Base-by-base conservation (phyloP, 2,329 filamentous ascomycete species). In the Davidsoniella virescens region DNA sequence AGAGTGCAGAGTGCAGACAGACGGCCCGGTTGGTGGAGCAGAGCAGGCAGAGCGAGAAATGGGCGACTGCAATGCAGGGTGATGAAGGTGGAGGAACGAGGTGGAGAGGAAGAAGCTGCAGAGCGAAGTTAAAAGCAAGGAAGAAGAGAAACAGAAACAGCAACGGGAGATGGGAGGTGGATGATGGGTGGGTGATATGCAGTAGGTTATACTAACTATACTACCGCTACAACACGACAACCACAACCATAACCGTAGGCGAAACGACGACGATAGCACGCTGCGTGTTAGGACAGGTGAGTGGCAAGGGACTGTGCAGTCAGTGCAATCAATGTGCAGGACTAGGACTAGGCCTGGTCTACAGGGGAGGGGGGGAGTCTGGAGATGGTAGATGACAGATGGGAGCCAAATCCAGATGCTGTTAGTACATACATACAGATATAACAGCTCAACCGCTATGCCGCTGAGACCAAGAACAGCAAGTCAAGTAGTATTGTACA, bases 11-110 rank as follows among this genome's bases (percentile, higher is more conserved):
- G 18, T 20, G 18, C 18, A 20, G 20, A 20, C 17, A 47, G 45
- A 17, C 40, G 25, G 40, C 40, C 44, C 44, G 37, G 50, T 47
- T 26, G 38, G 38, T 43, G 39, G 38, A 39, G 38, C 39, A 47
- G 45, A 39, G 38, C 39, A 47, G 45, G 23, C 10, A 48, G 18
- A 41, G 17, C 9, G 38, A 40, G 38, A 16, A 47, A 46, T 39
- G 44, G 44, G 36, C 44, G 42, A 40, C 44, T 51, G 49, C 49
- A 51, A 51, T 51, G 49, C 49, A 51, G 37, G 43, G 44, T 52
- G 48, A 50, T 43, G 48, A 50, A 44, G 36, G 44, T 50, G 36
- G 48, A 29, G 39, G 33, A 18, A 49, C 20, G 26, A 40, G n/a
- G 46, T 49, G 36, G 37, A 49, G n/a, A 36, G 49, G n/a, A 40